Percentiles rank a stretch among this genome's conserved stretches.
These are phyloP conservation scores for Leccinum broughii DNA, from an alignment of 768 basidiomycete species.

Conservation along the genomic window DNA sequence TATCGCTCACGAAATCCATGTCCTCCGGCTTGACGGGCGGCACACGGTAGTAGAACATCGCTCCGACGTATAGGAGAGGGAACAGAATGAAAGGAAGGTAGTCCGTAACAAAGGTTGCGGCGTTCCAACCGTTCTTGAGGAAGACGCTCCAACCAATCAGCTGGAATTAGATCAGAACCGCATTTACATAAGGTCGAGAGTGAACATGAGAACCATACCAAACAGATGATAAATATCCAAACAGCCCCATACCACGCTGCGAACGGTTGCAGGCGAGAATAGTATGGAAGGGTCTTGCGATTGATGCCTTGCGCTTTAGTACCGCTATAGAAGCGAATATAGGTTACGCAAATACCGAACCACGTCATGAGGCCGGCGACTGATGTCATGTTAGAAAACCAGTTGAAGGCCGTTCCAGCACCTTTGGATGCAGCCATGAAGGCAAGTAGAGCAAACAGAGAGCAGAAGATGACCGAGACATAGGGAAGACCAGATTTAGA, in stretches of 20 bases:
- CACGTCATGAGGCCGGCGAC: slow-evolving; percentile 71
- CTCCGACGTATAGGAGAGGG: slow-evolving; percentile 71
- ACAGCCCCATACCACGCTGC: slow-evolving; percentile 59
- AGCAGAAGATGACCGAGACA: slow-evolving; percentile 66
- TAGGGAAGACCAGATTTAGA: slow-evolving; percentile 76
- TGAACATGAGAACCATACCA: slow-evolving; percentile 46
- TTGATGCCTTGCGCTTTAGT: slow-evolving; percentile 78
- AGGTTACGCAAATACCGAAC: slow-evolving; percentile 76
- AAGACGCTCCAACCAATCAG: slow-evolving; percentile 55
- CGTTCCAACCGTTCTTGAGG: slow-evolving; percentile 52
- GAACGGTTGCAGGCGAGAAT: slow-evolving; percentile 65
- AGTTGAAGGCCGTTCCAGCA: slow-evolving; percentile 73
- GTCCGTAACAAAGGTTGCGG: slow-evolving; percentile 74
- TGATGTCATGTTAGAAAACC: slow-evolving; percentile 79
- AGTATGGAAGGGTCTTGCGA: slow-evolving; percentile 69
- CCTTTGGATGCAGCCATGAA: slow-evolving; percentile 75
- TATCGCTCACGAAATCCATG: slow-evolving; percentile 82
- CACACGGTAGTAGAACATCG: slow-evolving; percentile 45
- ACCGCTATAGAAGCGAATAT: slow-evolving; percentile 84
- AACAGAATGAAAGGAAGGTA: slow-evolving; percentile 74
- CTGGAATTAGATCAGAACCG: slow-evolving; percentile 38
- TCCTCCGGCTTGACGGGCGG: slow-evolving; percentile 45
- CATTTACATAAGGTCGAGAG: not conserved
- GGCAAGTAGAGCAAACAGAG: slow-evolving; percentile 68
- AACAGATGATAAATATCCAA: slow-evolving; percentile 48